phyloP scores from a whole-genome alignment of 495 filamentous ascomycete species.

The Extremus antarcticus region DNA sequence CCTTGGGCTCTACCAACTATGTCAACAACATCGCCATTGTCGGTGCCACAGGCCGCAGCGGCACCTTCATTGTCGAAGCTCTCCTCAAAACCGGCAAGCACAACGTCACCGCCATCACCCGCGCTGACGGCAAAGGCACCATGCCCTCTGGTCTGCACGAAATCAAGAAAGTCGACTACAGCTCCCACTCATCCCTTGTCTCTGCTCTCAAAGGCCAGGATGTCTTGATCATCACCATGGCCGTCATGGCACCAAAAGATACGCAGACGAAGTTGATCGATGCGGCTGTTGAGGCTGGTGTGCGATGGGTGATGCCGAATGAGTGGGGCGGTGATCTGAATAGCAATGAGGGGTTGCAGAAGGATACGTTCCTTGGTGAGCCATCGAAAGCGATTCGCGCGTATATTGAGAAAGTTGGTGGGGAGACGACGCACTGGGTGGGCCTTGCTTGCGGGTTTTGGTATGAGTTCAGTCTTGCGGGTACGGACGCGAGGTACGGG shows the following conservation, averaged over 20 bases:
- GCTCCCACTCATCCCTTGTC: constrained; percentile 32
- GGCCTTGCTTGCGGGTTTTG: constrained; percentile 33
- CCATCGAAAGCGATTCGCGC: neutral
- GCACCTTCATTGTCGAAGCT: constrained; percentile 40
- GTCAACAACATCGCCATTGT: constrained; percentile 23
- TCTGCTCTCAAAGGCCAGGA: constrained; percentile 41
- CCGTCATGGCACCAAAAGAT: constrained; percentile 22
- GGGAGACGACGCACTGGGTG: neutral
- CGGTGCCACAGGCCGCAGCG: constrained; percentile 42
- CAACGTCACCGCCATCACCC: constrained; percentile 44
- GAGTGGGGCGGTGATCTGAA: constrained; percentile 16
- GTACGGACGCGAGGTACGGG: constrained; percentile 29
- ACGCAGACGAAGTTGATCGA: constrained; percentile 39
- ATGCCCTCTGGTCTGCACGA: constrained; percentile 32
- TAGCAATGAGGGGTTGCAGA: neutral
- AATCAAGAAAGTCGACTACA: constrained; percentile 36
- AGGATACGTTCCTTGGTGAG: neutral
- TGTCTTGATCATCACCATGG: constrained; percentile 49
- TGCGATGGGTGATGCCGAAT: constrained; percentile 31
- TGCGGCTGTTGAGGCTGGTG: constrained; percentile 34
- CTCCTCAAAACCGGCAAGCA: constrained; percentile 41
- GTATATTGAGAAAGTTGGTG: neutral
- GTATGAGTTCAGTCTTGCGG: constrained; percentile 42
- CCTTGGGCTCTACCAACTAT: constrained; percentile 6
- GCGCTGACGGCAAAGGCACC: constrained; percentile 31